phyloP scores from a whole-genome alignment of 768 basidiomycete species.

The Neoboletus brunneissimus region DNA sequence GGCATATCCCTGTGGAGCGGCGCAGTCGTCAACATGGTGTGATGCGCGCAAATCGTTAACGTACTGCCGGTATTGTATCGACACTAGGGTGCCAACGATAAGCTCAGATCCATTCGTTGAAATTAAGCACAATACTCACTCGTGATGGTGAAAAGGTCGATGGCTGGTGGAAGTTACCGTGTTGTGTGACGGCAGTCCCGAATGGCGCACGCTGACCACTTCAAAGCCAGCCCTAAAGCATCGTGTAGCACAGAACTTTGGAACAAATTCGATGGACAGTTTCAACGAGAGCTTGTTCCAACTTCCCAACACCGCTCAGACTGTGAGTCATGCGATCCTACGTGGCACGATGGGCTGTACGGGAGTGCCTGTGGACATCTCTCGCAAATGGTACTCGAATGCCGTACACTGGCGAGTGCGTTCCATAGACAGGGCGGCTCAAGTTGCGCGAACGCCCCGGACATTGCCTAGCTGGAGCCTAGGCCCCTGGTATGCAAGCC shows the following conservation, averaged over 20 bases:
- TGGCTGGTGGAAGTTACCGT: background rate
- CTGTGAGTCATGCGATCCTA: background rate
- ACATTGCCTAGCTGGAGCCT: background rate
- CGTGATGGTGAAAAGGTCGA: conserved; percentile 2
- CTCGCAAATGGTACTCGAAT: conserved; percentile 5
- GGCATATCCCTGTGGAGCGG: conserved; percentile 80
- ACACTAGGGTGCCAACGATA: conserved; percentile 16
- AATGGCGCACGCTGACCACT: background rate
- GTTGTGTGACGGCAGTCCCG: conserved; percentile 1
- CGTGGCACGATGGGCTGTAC: background rate
- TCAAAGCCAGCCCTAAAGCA: conserved; percentile 30
- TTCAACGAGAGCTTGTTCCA: background rate
- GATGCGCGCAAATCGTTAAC: conserved; percentile 13
- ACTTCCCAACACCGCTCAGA: conserved; percentile 10
- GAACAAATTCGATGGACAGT: background rate
- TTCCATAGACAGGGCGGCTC: background rate
- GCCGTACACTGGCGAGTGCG: conserved; percentile 13
- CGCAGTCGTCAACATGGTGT: conserved; percentile 6
- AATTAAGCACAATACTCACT: conserved; percentile 20
- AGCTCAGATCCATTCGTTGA: background rate
- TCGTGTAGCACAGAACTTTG: conserved; percentile 11
- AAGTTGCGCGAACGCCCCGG: background rate
- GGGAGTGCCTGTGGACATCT: conserved; percentile 23
- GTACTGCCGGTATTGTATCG: conserved; percentile 29
- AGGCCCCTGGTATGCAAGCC: conserved; percentile 4